Base-by-base conservation (phyloP, 2,329 filamentous ascomycete genomes). In the Colletotrichum tabaci region DNA sequence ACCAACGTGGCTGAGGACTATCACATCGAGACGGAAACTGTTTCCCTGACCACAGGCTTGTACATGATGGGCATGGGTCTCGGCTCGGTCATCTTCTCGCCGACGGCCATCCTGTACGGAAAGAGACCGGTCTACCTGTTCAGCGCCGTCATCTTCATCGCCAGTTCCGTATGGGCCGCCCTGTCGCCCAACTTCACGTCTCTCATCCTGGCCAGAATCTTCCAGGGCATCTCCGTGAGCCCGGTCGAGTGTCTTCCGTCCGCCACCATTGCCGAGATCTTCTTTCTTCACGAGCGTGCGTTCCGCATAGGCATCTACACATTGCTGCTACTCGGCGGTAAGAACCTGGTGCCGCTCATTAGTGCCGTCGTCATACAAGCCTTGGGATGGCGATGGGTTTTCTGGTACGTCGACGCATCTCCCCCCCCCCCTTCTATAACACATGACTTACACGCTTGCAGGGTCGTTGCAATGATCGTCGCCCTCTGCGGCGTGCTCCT, bases 291-390 rank as follows among this genome's bases (percentile, higher is more conserved):
- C 77, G 96, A 98, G 82, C 89, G 96, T 72, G 96, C 96, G 0
- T 98, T 95, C 79, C 92, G 96, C 5, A 90, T 98, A 55, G 96
- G 96, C 12, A 95, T 98, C 30, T 98, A 98, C 79, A 98, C 95
- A 0, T 83, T 98, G 23, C 85, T 98, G 7, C 87, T 98, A 15
- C 88, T 98, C 0, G 94, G 95, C 16, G 95, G 95, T 61, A 98
- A 98, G 86, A 98, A 98, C 76, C 80, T 98, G 74, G 87, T 98
- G 5, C 96, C 96, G 0, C 84, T 98, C 30, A 91, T 97, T 30
- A 97, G 94, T 79, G 96, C 96, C 10, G 94, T 87, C 26, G 91
- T 98, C 71, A 97, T 98, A 52, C 86, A 95, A 73, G 85, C 87
- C 2, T 82, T 95, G 47, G 89, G 89, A 7, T 98, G 96, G 96